Evolutionary conservation across 345 rosid genomes (phyloP).

Genomic region (Arabis alpina): DNA sequence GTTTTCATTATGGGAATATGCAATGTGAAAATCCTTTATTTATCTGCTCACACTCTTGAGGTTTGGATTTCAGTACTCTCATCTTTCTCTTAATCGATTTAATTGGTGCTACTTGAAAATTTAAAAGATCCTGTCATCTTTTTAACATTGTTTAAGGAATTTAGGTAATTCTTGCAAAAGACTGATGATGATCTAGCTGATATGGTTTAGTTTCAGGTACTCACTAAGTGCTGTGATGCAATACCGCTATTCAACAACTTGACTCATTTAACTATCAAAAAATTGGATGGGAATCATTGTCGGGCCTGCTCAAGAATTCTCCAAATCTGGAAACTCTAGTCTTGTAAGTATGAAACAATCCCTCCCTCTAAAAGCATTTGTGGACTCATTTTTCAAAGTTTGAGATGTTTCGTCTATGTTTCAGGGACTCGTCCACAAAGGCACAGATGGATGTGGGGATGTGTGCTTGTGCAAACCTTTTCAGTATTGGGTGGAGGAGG

Average conservation of each 20-base stretch:
- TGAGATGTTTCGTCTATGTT: neutral
- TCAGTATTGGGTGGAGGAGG: too few species aligned
- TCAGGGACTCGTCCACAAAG: constrained; percentile 18
- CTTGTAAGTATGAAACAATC: neutral
- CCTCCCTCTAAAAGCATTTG: neutral
- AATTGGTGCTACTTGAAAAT: too few species aligned
- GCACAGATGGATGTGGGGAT: neutral
- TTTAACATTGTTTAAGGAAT: neutral
- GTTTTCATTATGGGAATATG: neutral
- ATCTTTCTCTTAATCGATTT: neutral
- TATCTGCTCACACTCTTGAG: neutral
- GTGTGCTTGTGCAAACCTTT: constrained; percentile 19
- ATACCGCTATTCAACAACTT: neutral
- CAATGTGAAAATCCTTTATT: neutral
- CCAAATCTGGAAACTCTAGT: constrained; percentile 7
- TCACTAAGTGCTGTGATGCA: neutral
- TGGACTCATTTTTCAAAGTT: neutral
- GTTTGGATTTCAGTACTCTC: neutral
- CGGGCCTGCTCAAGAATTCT: neutral
- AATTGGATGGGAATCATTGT: neutral
- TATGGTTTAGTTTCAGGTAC: constrained; percentile 1
- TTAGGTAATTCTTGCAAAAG: neutral
- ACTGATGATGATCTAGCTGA: neutral
- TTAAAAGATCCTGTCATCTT: neutral
- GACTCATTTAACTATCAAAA: neutral